Evolutionary conservation across 1,139 yeast species (phyloP).

Genomic region (Meyerozyma guilliermondii): DNA sequence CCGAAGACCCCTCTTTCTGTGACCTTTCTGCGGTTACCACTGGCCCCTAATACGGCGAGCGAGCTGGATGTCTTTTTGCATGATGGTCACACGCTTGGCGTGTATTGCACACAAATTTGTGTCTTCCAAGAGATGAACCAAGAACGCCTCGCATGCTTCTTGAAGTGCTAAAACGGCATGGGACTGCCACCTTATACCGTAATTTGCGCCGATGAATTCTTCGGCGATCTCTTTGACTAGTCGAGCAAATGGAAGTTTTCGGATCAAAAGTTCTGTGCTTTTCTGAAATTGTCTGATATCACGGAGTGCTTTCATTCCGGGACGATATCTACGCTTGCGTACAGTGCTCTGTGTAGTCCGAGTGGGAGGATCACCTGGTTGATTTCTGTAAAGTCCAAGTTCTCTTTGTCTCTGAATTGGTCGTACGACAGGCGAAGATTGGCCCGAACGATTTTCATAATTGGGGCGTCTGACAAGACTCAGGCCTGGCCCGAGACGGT

Average conservation of each 20-base stretch:
- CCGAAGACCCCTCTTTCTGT: not conserved
- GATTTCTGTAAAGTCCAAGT: slow-evolving; percentile 42
- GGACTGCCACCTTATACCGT: slow-evolving; percentile 81
- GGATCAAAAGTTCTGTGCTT: slow-evolving; percentile 67
- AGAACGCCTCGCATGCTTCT: slow-evolving; percentile 88
- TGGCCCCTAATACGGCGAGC: slow-evolving; percentile 85
- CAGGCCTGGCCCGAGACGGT: not conserved
- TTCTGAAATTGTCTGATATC: slow-evolving; percentile 79
- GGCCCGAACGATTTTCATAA: not conserved
- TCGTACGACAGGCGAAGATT: not conserved
- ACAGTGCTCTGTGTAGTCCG: slow-evolving; percentile 12
- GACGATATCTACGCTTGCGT: slow-evolving; percentile 46
- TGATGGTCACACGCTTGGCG: slow-evolving; percentile 89
- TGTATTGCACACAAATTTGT: slow-evolving; percentile 88
- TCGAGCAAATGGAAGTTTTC: slow-evolving; percentile 90
- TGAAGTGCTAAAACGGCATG: slow-evolving; percentile 85
- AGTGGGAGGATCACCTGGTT: slow-evolving; percentile 24
- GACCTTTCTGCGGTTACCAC: slow-evolving; percentile 4
- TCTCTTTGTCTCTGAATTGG: slow-evolving; percentile 11
- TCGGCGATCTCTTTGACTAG: slow-evolving; percentile 77
- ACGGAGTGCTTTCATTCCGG: slow-evolving; percentile 70
- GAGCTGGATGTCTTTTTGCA: slow-evolving; percentile 89
- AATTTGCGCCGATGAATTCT: slow-evolving; percentile 54
- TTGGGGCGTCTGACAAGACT: slow-evolving; percentile 1
- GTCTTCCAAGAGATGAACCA: slow-evolving; percentile 83